Percentiles rank a stretch among this genome's conserved stretches.
phyloP scores from a whole-genome alignment of 2,329 filamentous ascomycete genomes.

The Rutstroemia sydowiana region DNA sequence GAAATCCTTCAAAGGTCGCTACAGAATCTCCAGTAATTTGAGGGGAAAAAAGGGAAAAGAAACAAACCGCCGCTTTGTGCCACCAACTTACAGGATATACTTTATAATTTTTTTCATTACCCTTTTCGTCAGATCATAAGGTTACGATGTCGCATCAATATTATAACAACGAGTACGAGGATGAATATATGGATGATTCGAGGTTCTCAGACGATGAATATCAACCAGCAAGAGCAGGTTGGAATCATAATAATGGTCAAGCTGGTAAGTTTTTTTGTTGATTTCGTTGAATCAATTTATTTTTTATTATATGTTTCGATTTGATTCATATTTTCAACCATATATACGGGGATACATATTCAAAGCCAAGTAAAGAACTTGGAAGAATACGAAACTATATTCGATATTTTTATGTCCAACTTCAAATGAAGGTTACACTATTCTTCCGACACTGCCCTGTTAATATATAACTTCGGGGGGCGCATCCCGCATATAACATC shows the following conservation, averaged over 20 bases:
- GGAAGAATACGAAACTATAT: no score
- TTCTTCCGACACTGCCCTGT: not conserved
- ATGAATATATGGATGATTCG: not conserved
- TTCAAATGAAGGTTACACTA: not conserved
- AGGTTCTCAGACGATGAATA: not conserved
- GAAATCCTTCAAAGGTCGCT: not conserved
- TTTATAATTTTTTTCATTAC: not conserved
- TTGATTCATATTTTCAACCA: not conserved
- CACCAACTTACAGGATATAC: not conserved
- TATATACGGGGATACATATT: not conserved
- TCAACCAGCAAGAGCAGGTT: conserved; percentile 5
- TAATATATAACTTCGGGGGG: no score
- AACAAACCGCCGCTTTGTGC: not conserved
- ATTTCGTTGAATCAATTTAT: not conserved
- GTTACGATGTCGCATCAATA: conserved; percentile 8
- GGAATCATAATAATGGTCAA: not conserved
- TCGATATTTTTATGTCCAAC: no score
- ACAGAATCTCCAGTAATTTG: not conserved
- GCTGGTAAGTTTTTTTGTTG: not conserved
- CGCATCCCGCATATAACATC: no score
- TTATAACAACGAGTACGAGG: not conserved
- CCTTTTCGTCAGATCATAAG: not conserved
- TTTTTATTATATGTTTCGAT: not conserved
- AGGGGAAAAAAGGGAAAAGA: not conserved
- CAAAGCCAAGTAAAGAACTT: no score